These are phyloP conservation scores for Lumnitzera racemosa DNA, from an alignment of 345 rosid genomes.

Conservation along the genomic window DNA sequence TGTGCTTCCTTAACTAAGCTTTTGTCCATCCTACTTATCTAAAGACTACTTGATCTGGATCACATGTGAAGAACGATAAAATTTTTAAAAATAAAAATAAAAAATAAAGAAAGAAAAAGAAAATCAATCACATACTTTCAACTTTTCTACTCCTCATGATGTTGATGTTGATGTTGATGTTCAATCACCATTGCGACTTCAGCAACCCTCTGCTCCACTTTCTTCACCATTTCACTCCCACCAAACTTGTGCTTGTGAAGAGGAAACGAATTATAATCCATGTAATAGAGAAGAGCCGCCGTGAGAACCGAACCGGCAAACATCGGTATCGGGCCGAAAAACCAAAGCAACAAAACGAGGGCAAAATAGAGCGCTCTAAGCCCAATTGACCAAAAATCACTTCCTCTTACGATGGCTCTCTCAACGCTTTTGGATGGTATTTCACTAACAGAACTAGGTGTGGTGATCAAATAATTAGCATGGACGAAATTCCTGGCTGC, in stretches of 20 bases:
- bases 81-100: no score
- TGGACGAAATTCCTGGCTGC: constrained; percentile 58
- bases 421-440: constrained; percentile 36
- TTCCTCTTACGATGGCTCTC: constrained; percentile 45
- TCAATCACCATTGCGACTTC: constrained; percentile 8
- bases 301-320: constrained; percentile 45
- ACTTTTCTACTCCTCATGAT: no score
- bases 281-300: constrained; percentile 43
- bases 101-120: no score
- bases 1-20: no score
- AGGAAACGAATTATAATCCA: constrained; percentile 47
- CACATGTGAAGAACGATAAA: no score
- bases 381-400: constrained; percentile 81
- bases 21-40: no score
- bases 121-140: no score
- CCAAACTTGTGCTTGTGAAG: constrained; percentile 31
- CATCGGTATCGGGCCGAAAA: constrained; percentile 87
- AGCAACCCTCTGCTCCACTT: constrained; percentile 7
- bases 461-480: constrained; percentile 65
- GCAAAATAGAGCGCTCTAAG: constrained; percentile 77
- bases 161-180: neutral
- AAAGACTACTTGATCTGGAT: no score
- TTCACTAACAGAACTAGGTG: constrained; percentile 24
- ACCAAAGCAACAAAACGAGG: constrained; percentile 57
- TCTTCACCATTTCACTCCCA: constrained; percentile 10